phyloP scores from a whole-genome alignment of 768 basidiomycete genomes.

The Mycena rebaudengoi region DNA sequence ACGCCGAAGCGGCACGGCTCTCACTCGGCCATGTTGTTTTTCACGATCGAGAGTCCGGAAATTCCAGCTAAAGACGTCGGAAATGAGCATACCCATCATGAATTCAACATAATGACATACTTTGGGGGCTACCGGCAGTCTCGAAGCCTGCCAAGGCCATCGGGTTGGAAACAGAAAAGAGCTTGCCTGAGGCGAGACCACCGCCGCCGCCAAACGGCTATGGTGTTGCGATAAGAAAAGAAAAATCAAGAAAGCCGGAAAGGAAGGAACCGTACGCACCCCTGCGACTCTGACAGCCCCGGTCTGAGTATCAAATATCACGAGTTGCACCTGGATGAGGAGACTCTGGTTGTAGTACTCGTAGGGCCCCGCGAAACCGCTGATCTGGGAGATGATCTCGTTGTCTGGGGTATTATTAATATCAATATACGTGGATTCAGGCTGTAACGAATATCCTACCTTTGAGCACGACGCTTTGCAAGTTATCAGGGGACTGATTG shows the following conservation, averaged over 20 bases:
- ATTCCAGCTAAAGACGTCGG: slow-evolving; percentile 4
- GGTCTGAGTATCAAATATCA: not conserved
- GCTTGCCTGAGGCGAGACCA: not conserved
- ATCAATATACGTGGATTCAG: not conserved
- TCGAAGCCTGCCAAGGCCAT: slow-evolving; percentile 7
- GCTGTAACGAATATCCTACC: not conserved
- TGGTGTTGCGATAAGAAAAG: not conserved
- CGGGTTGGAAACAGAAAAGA: slow-evolving; percentile 13
- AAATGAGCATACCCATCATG: not conserved
- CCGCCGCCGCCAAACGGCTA: slow-evolving; percentile 2
- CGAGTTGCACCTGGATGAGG: slow-evolving; percentile 1
- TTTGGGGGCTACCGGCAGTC: not conserved
- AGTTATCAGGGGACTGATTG: not conserved
- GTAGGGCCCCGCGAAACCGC: slow-evolving; percentile 6
- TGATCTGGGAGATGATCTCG: slow-evolving; percentile 10
- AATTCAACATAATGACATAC: not conserved
- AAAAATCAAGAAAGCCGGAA: not conserved
- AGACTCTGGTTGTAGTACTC: slow-evolving; percentile 1
- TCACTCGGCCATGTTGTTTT: slow-evolving; percentile 5
- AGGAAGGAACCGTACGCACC: not conserved
- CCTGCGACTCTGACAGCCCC: not conserved
- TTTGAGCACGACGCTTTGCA: not conserved
- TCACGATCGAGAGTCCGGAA: slow-evolving; percentile 9
- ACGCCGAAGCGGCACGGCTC: not conserved
- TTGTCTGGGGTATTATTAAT: not conserved